Evolutionary conservation across 2,329 filamentous ascomycete genomes (phyloP).

Genomic region (Trichoderma sp.): DNA sequence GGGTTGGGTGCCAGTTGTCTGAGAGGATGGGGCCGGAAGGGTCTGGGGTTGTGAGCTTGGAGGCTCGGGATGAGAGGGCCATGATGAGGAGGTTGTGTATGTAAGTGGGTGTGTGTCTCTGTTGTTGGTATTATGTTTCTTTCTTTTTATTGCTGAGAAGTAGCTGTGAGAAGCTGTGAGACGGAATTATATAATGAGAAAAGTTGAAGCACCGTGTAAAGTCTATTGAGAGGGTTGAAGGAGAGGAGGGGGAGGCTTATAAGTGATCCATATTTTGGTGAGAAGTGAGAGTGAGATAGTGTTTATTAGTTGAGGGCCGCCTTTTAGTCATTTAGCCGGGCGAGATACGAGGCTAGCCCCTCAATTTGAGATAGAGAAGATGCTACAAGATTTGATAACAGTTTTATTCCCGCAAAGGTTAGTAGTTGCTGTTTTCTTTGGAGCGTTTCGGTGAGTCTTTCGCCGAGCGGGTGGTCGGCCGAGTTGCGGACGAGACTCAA

Average conservation of each 20-base stretch:
- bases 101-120: neutral
- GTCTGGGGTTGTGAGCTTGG: slow-evolving; percentile 28
- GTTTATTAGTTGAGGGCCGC: neutral
- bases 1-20: slow-evolving; percentile 41
- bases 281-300: neutral
- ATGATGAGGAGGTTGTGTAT: neutral
- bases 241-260: neutral
- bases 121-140: neutral
- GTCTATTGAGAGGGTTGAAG: neutral
- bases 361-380: neutral
- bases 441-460: neutral
- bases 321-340: neutral
- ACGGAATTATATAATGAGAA: neutral
- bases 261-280: neutral
- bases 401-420: neutral
- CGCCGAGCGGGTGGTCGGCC: neutral
- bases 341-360: neutral
- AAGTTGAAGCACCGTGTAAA: neutral
- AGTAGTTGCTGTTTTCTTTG: neutral
- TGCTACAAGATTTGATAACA: neutral
- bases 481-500: neutral
- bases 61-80: slow-evolving; percentile 30
- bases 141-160: neutral
- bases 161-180: neutral
- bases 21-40: slow-evolving; percentile 32